Percentiles rank a stretch among this genome's conserved stretches.
Conservation (phyloP, 2,329 filamentous ascomycete species). For the Nemania sp. region DNA sequence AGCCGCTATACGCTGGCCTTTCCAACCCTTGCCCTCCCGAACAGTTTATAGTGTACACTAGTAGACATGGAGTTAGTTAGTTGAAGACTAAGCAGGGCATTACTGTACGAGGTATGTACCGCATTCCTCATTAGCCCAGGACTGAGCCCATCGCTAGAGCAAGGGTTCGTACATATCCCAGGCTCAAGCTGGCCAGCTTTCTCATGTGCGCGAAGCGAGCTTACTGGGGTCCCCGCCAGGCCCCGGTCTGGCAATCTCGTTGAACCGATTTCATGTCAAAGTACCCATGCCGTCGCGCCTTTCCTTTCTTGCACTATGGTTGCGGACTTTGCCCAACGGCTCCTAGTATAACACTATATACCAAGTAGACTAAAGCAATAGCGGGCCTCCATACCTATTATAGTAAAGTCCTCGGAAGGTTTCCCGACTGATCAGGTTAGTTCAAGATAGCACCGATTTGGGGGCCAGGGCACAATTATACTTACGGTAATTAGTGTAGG, state of each 20-base stretch:
- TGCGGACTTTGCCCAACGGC: constrained; percentile 50
- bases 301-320: constrained; percentile 45
- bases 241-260: constrained; percentile 50
- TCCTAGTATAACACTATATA: no score
- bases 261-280: constrained; percentile 48
- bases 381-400: constrained; percentile 43
- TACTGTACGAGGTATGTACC: constrained; percentile 22
- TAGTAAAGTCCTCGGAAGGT: constrained; percentile 49
- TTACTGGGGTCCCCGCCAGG: constrained; percentile 42
- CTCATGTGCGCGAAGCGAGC: constrained; percentile 44
- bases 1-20: constrained; percentile 12
- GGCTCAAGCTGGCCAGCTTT: constrained; percentile 26
- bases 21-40: constrained; percentile 11
- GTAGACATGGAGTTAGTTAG: constrained; percentile 3
- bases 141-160: constrained; percentile 18
- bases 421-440: constrained; percentile 48
- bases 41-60: no score
- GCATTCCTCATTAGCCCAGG: constrained; percentile 12
- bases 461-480: constrained; percentile 38
- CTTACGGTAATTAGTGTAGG: constrained; percentile 28
- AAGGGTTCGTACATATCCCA: constrained; percentile 24
- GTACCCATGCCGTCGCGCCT: constrained; percentile 43
- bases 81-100: constrained; percentile 18
- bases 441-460: constrained; percentile 39
- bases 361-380: no score